phyloP scores from a whole-genome alignment of 306 rosid genomes.

The Hylodesmum podocarpum region DNA sequence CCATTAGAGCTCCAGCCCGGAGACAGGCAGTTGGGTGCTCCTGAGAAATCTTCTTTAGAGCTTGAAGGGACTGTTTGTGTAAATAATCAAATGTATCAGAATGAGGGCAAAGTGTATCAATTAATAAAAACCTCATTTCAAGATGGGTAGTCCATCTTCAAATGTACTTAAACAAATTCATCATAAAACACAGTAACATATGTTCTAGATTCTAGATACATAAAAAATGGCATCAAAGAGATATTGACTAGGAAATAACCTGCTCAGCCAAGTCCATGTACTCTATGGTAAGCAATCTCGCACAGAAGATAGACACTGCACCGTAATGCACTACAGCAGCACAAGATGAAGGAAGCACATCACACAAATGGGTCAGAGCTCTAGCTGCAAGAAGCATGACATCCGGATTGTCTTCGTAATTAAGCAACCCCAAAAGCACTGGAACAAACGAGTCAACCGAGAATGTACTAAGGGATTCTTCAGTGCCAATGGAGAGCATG shows the following conservation, averaged over 20 bases:
- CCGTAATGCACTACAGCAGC: conserved; percentile 94
- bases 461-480: conserved; percentile 79
- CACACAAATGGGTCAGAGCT: conserved; percentile 89
- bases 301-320: conserved; percentile 88
- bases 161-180: background rate
- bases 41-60: conserved; percentile 88
- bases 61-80: conserved; percentile 86
- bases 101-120: background rate
- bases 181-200: background rate
- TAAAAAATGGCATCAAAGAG: background rate
- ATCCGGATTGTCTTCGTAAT: conserved; percentile 90
- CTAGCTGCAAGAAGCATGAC: conserved; percentile 94
- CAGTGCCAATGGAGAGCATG: conserved; percentile 88
- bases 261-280: conserved; percentile 98
- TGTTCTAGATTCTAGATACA: background rate
- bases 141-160: background rate
- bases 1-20: conserved; percentile 99
- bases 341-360: conserved; percentile 88
- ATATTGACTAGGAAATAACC: conserved; percentile 48
- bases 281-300: conserved; percentile 84
- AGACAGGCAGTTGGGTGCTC: conserved; percentile 96
- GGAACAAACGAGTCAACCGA: conserved; percentile 91
- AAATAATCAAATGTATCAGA: conserved; percentile 35
- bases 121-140: background rate
- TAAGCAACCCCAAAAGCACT: conserved; percentile 82